Evolutionary conservation across 495 filamentous ascomycete genomes (phyloP).

Genomic region (Staphylotrichum tortipilum): DNA sequence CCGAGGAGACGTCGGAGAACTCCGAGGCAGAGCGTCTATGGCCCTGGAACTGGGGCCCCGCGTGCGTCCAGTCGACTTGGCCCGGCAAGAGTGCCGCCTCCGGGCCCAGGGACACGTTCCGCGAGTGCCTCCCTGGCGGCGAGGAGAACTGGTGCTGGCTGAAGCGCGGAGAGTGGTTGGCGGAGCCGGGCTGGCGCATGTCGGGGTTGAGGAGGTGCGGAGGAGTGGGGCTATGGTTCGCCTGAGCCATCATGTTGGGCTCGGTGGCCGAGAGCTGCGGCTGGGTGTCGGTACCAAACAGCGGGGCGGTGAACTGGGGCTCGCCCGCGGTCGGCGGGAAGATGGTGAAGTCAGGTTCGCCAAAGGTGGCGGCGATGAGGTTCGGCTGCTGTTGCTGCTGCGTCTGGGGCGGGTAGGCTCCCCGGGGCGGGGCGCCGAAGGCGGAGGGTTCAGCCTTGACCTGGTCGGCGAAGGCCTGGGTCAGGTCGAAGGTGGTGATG

Average conservation of each 20-base stretch:
- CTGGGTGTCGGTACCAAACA: constrained; percentile 41
- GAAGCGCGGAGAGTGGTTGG: constrained; percentile 49
- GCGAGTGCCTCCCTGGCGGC: constrained; percentile 54
- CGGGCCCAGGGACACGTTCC: constrained; percentile 73
- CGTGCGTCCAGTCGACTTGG: constrained; percentile 62
- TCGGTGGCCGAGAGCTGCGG: constrained; percentile 48
- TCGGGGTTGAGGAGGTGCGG: constrained; percentile 63
- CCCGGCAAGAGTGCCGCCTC: constrained; percentile 61
- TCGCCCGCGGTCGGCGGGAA: constrained; percentile 37
- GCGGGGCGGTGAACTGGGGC: constrained; percentile 39
- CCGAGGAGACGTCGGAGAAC: constrained; percentile 78
- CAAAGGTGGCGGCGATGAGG: constrained; percentile 36
- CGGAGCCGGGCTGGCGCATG: constrained; percentile 44
- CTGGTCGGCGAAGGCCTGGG: constrained; percentile 31
- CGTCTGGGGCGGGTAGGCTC: constrained; percentile 12
- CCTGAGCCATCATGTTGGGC: constrained; percentile 63
- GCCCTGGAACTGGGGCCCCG: constrained; percentile 56
- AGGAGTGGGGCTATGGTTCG: constrained; percentile 51
- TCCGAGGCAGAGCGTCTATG: constrained; percentile 84
- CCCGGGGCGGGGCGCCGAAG: constrained; percentile 21
- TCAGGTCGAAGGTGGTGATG: constrained; percentile 30
- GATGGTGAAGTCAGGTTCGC: constrained; percentile 45
- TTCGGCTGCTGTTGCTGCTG: constrained; percentile 19
- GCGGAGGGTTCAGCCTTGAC: constrained; percentile 26
- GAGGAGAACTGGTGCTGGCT: constrained; percentile 48